Evolutionary conservation across 768 basidiomycete species (phyloP), one percentile per base, ranked within the genome.

Genomic region (Cyclocybe cylindracea): DNA sequence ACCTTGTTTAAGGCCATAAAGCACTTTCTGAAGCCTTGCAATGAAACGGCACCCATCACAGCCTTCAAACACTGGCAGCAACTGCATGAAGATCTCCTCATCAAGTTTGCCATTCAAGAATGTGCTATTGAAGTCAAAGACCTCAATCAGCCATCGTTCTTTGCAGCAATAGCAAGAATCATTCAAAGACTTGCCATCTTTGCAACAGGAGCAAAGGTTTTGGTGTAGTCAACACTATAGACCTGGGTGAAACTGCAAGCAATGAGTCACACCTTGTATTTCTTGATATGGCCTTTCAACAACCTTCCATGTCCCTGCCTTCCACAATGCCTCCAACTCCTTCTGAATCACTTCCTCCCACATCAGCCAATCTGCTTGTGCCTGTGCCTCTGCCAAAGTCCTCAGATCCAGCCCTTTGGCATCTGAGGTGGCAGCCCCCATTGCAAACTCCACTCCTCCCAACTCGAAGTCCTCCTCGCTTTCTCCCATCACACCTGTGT

Each of bases 171-270:
- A 1, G 72, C 67, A 11, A 77, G 51, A 0, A 66, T 14, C 18
- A 55, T 47, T 13, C 56, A 44, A 47, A 66, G 53, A 0, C 58
- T 51, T 14, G 62, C 58, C 3, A 65, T 50, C 7, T 54, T 46
- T 5, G 59, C 57, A 19, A 66, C 62, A 13, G 65, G 65, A 39
- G 69, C 56, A 45, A 56, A 69, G 5, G 60, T 65, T 39, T 68
- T 53, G 44, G 56, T 51, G 56, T 61, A 76, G 51, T 75, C 72
- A 29, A 76, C 48, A 32, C 76, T 69, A 24, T 65, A 61, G 13
- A 66, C 54, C 48, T 79, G 74, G 1, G 66, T 61, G 62, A 67
- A 77, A 40, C 64, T 67, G 44, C 59, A 49, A 5, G 62, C 67
- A 11, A 72, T 65, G 10, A 69, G 63, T 31, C 56, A 45, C 24